Conservation (phyloP, 2,329 filamentous ascomycete genomes). For the Diaporthe citri region DNA sequence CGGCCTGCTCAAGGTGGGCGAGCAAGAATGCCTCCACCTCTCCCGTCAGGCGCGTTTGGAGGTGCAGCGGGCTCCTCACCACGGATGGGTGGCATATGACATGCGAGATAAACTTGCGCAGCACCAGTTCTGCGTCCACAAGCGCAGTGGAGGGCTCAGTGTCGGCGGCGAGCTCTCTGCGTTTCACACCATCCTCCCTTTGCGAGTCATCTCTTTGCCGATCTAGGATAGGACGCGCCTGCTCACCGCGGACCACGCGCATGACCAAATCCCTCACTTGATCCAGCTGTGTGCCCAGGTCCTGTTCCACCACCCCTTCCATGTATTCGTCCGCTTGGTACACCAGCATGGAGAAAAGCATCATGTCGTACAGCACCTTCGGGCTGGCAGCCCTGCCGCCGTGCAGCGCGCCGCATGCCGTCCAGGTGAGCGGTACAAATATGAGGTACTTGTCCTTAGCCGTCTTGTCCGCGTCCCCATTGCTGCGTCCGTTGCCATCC, state of each 20-base stretch:
- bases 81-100: background rate
- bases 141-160: background rate
- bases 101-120: background rate
- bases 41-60: background rate
- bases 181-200: background rate
- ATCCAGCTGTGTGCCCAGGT: background rate
- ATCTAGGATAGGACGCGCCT: background rate
- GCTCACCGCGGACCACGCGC: background rate
- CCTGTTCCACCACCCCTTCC: background rate
- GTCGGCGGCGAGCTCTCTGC: background rate
- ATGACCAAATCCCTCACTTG: background rate
- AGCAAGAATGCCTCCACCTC: background rate
- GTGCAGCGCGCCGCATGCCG: background rate
- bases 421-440: background rate
- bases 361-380: constrained; percentile 37
- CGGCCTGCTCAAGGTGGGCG: background rate
- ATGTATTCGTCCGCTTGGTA: constrained; percentile 41
- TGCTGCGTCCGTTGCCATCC: background rate
- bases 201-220: background rate
- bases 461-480: background rate
- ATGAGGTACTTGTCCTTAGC: background rate
- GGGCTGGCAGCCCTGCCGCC: background rate
- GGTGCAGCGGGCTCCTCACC: too few species aligned
- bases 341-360: constrained; percentile 38
- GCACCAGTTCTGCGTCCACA: background rate